These are phyloP conservation scores for Backusella parvicylindrica DNA, from an alignment of 192 early-diverging fungal species.

Conservation along the genomic window DNA sequence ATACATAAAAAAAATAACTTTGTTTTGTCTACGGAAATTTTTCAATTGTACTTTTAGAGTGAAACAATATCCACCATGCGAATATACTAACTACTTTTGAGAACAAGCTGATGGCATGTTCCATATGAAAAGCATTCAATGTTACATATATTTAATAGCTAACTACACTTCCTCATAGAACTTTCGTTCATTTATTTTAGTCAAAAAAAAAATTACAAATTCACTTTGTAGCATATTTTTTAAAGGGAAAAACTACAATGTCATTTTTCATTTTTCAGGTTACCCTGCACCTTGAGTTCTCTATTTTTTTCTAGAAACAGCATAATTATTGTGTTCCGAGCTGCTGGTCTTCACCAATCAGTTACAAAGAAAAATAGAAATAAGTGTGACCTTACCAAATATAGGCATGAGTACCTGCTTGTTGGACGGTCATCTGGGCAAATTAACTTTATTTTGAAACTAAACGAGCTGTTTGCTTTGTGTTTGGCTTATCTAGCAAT, in stretches of 20 bases:
- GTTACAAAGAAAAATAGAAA: neutral
- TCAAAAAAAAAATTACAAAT: neutral
- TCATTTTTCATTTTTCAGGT: neutral
- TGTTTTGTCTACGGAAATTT: neutral
- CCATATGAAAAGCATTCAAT: neutral
- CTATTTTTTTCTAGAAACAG: neutral
- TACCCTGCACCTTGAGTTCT: neutral
- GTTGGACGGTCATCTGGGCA: neutral
- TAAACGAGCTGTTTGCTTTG: neutral
- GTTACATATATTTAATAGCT: neutral
- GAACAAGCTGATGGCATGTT: neutral
- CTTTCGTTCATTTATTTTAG: neutral
- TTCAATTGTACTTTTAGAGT: neutral
- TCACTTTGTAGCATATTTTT: neutral
- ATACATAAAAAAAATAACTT: no score
- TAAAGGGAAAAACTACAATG: neutral
- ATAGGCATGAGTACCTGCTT: neutral
- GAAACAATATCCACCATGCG: neutral
- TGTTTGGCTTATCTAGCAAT: neutral
- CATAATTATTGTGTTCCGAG: neutral
- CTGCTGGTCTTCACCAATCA: neutral
- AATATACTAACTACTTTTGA: neutral
- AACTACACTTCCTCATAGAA: neutral
- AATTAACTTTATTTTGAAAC: conserved; percentile 1
- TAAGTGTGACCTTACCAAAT: neutral